Evolutionary conservation across 2,329 filamentous ascomycete species (phyloP), one percentile per base, ranked within the genome.

Genomic region (Pyricularia pennisetigena): DNA sequence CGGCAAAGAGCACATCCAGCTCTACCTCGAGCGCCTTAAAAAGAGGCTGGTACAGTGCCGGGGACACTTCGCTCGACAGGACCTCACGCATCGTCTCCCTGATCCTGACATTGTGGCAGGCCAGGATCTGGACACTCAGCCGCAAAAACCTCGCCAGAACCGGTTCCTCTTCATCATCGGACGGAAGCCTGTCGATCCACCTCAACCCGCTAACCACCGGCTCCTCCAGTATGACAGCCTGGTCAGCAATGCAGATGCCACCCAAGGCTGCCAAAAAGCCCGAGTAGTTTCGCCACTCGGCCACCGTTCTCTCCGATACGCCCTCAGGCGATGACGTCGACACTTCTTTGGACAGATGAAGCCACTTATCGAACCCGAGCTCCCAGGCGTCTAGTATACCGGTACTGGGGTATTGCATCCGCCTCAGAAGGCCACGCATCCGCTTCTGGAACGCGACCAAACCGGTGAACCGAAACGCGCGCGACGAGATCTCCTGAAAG

Each of bases 351-450:
- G 86, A 89, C 7, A 90, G 78, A 69, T 85, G 81, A 24, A 88
- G 80, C 88, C 88, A 91, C 68, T 82, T 83, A 32, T 88, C 84
- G 71, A 90, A 90, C 1, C 87, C 86, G 23, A 81, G 80, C 72
- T 89, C 87, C 88, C 88, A 91, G 2, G 88, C 88, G 68, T 84
- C 83, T 30, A 91, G 77, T 67, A 91, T 89, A n/a, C 87, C 88
- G n/a, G 81, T 79, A 12, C 86, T 88, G 24, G 88, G 88, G 71
- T 83, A 84, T 65, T 85, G 82, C 79, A 90, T 85, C 65, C 83
- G 83, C 28, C 86, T 80, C 26, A 90, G 75, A 35, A 90, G 80
- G 14, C 82, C 81, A 63, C 88, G 83, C 35, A 88, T 82, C 59
- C 88, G 82, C 73, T 90, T 90, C 71, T 91, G 88, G 73, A 91